These are phyloP conservation scores for Linaria vulgaris DNA, from an alignment of 257 asterid genomes.

Conservation along the genomic window DNA sequence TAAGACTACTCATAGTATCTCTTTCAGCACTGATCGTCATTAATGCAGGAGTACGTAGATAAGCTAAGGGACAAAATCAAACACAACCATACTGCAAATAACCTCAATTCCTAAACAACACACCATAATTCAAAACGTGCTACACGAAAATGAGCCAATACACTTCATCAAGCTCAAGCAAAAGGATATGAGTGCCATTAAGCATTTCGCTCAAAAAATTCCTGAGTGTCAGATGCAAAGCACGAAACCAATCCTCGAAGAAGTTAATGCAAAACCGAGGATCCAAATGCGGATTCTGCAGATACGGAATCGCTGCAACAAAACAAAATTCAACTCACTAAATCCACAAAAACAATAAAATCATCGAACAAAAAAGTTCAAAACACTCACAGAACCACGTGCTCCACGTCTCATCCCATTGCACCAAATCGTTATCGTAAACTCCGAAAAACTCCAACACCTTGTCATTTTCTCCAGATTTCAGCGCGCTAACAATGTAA, in stretches of 20 bases:
- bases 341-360: not conserved
- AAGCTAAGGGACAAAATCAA: constrained; percentile 69
- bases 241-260: constrained; percentile 82
- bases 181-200: constrained; percentile 91
- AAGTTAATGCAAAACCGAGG: constrained; percentile 78
- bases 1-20: constrained; percentile 62
- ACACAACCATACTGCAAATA: not conserved
- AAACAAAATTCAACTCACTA: constrained; percentile 8
- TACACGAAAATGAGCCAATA: not conserved
- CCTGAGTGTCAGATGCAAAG: constrained; percentile 67
- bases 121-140: not conserved
- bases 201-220: constrained; percentile 84
- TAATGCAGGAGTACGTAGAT: constrained; percentile 87
- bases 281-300: constrained; percentile 81
- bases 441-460: constrained; percentile 67
- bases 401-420: constrained; percentile 68
- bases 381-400: constrained; percentile 85
- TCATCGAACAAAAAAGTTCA: not conserved
- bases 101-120: no score
- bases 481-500: constrained; percentile 68
- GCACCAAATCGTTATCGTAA: constrained; percentile 67
- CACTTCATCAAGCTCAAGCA: not conserved
- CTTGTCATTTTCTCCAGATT: constrained; percentile 66
- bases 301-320: constrained; percentile 74
- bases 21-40: constrained; percentile 86